Base-by-base conservation (phyloP, 2,329 filamentous ascomycete species). In the Trichoderma gracile region DNA sequence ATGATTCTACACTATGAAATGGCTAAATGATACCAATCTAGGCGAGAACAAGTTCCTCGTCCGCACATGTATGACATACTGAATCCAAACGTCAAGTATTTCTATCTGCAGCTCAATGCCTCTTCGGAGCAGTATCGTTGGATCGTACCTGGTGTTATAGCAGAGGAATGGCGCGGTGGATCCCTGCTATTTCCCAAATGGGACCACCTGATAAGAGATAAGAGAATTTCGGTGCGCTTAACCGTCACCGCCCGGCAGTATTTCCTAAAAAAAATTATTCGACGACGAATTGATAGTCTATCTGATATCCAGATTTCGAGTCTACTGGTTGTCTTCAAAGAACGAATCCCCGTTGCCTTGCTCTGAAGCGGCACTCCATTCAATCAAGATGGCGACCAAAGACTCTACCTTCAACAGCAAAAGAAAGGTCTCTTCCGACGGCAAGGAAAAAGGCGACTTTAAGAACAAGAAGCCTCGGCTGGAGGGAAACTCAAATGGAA, bases 401-500 rank as follows among this genome's bases (percentile, higher is more conserved):
- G 72, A 73, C 65, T 75, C 78, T 60, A 76, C 77, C 52, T 74
- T 76, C 42, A 82, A 82, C 57, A 80, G 77, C 66, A 89, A 89
- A 77, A 79, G 86, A 69, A 89, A 89, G 76, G 79, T 80, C 40
- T 75, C 78, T 27, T 73, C 79, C 8, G 72, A 71, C 40, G 73
- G 74, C 42, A 86, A 83, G 73, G 75, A 78, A 50, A 78, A 73
- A 57, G 69, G 77, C 19, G 76, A 77, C 53, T 77, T 77, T 60
- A 78, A 78, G 63, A 65, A 69, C 45, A 86, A 86, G 74, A 88
- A 88, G 73, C 76, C 78, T 45, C 80, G 80, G 68, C 71, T 82
- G 58, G 64, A 65, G 15, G 50, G 50, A 7, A 45, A 12, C 14
- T 56, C 58, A 17, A 53, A 47, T 52, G 56, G 38, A 6, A 80